A percentile compares a stretch with the other conserved stretches of the same genome.
Evolutionary conservation across 2,329 filamentous ascomycete species (phyloP).

Genomic region (Westerdykella sp.): DNA sequence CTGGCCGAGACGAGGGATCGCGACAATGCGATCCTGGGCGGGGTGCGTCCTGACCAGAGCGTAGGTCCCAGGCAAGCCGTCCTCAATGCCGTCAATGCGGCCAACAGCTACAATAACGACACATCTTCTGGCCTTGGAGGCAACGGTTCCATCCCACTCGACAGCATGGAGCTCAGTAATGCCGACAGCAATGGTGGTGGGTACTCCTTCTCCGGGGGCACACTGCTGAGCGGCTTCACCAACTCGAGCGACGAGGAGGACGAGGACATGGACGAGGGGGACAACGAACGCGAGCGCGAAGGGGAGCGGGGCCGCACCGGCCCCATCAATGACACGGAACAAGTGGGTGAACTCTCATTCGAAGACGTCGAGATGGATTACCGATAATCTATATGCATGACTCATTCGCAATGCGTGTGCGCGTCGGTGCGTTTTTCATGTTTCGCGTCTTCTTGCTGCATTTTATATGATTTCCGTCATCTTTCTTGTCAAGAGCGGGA

Average conservation of each 20-base stretch:
- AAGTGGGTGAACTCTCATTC: slow-evolving; percentile 61
- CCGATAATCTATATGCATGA: slow-evolving; percentile 40
- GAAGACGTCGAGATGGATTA: slow-evolving; percentile 57
- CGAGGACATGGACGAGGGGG: slow-evolving; percentile 82
- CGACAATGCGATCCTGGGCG: slow-evolving; percentile 96
- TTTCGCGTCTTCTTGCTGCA: slow-evolving; percentile 4
- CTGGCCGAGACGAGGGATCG: slow-evolving; percentile 89
- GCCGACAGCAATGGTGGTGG: slow-evolving; percentile 60
- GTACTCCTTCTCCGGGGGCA: slow-evolving; percentile 67
- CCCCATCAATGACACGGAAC: slow-evolving; percentile 51
- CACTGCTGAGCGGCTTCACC: slow-evolving; percentile 81
- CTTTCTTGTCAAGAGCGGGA: not conserved
- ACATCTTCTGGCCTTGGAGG: slow-evolving; percentile 63
- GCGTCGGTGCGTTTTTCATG: slow-evolving; percentile 35
- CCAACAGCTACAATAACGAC: slow-evolving; percentile 49
- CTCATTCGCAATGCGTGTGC: slow-evolving; percentile 24
- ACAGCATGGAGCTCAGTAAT: slow-evolving; percentile 61
- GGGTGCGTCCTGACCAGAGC: slow-evolving; percentile 84
- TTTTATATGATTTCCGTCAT: slow-evolving; percentile 1
- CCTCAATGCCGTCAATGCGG: slow-evolving; percentile 52
- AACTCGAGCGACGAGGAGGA: slow-evolving; percentile 95
- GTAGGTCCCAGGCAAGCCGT: slow-evolving; percentile 70
- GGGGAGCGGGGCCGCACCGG: slow-evolving; percentile 53
- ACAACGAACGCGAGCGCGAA: slow-evolving; percentile 30
- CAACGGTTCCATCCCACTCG: slow-evolving; percentile 47